Percentiles rank a stretch among this genome's conserved stretches.
Evolutionary conservation across 352 stramenopile genomes (phyloP).

Genomic region (Phytophthora aleatoria): DNA sequence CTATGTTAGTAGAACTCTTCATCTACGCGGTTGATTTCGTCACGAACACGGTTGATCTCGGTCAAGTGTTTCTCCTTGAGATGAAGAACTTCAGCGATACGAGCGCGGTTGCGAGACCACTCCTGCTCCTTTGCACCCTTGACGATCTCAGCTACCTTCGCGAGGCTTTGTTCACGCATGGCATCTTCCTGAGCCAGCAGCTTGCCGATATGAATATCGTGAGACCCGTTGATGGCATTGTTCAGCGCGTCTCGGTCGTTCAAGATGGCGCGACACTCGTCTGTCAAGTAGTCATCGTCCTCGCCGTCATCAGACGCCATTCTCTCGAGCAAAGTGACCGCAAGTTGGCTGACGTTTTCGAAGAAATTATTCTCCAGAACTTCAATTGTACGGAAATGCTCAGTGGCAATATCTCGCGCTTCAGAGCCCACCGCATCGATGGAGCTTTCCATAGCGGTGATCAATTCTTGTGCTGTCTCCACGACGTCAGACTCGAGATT

Average conservation of each 20-base stretch:
- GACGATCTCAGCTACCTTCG: slow-evolving; percentile 69
- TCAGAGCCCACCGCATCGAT: slow-evolving; percentile 73
- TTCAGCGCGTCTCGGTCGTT: slow-evolving; percentile 85
- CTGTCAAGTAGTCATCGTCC: slow-evolving; percentile 78
- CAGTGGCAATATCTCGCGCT: slow-evolving; percentile 64
- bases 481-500: slow-evolving; percentile 89
- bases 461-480: slow-evolving; percentile 74
- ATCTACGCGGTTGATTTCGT: slow-evolving; percentile 79
- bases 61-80: slow-evolving; percentile 73
- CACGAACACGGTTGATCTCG: slow-evolving; percentile 65
- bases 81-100: slow-evolving; percentile 73
- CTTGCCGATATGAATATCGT: slow-evolving; percentile 93
- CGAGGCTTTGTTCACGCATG: slow-evolving; percentile 81
- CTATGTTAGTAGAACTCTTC: slow-evolving; percentile 73
- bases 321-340: slow-evolving; percentile 72
- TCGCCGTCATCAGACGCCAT: slow-evolving; percentile 80
- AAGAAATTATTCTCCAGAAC: slow-evolving; percentile 93
- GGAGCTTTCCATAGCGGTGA: slow-evolving; percentile 58
- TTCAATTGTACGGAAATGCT: slow-evolving; percentile 91
- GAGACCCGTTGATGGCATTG: slow-evolving; percentile 89
- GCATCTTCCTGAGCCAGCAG: slow-evolving; percentile 85
- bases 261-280: slow-evolving; percentile 81
- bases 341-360: slow-evolving; percentile 82
- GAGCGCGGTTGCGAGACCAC: slow-evolving; percentile 75
- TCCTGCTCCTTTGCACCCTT: slow-evolving; percentile 67